These are phyloP conservation scores for Wolfiporia cocos DNA, from an alignment of 1,284 basidiomycete genomes.

Conservation along the genomic window DNA sequence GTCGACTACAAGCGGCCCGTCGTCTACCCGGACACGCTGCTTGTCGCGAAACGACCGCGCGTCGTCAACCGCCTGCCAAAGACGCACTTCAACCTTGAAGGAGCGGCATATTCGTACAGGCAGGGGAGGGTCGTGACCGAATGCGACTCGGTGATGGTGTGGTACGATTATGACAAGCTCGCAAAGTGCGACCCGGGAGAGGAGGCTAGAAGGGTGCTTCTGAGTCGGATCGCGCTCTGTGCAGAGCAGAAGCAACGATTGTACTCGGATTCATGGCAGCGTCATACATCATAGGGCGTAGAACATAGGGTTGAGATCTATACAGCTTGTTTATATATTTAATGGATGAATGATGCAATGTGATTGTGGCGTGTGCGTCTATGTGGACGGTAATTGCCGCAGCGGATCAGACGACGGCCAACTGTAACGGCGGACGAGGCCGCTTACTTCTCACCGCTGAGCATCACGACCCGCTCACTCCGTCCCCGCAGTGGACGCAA, in stretches of 20 bases:
- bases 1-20: conserved; percentile 64
- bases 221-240: conserved; percentile 20
- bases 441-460: too few species aligned
- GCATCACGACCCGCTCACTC: too few species aligned
- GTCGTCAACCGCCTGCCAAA: conserved; percentile 22
- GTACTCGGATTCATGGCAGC: too few species aligned
- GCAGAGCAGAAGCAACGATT: background rate
- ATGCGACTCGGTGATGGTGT: conserved; percentile 58
- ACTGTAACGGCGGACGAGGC: too few species aligned
- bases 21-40: conserved; percentile 66
- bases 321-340: too few species aligned
- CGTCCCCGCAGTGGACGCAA: too few species aligned
- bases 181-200: conserved; percentile 58
- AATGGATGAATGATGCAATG: too few species aligned
- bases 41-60: conserved; percentile 51
- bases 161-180: conserved; percentile 69
- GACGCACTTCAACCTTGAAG: conserved; percentile 42
- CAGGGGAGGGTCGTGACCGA: conserved; percentile 59
- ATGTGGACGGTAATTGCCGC: too few species aligned
- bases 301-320: too few species aligned
- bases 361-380: too few species aligned
- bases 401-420: too few species aligned
- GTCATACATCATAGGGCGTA: too few species aligned
- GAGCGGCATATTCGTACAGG: conserved; percentile 54
- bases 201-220: conserved; percentile 26